phyloP scores from a whole-genome alignment of 2,329 filamentous ascomycete genomes.

The Didymella arachidicola region DNA sequence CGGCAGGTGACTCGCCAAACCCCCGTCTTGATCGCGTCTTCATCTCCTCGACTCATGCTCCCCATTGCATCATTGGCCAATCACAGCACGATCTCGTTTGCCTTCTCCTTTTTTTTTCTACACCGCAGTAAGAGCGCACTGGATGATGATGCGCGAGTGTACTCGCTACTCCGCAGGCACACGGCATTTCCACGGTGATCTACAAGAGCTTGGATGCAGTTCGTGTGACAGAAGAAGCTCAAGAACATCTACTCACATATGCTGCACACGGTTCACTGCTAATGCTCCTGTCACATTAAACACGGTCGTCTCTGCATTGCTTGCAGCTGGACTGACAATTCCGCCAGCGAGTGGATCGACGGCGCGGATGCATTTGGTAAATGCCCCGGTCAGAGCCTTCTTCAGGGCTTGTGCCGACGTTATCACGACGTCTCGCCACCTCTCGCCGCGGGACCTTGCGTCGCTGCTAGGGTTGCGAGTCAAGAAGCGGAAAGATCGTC shows the following conservation, averaged over 20 bases:
- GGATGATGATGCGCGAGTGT: background rate
- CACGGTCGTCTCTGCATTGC: slow-evolving; percentile 3
- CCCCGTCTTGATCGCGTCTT: slow-evolving; percentile 39
- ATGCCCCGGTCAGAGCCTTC: slow-evolving; percentile 17
- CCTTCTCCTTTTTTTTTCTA: slow-evolving; percentile 27
- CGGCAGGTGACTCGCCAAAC: slow-evolving; percentile 37
- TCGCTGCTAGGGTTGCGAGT: slow-evolving; percentile 12
- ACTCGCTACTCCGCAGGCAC: slow-evolving; percentile 6
- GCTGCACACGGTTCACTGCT: background rate
- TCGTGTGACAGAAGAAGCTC: slow-evolving; percentile 1
- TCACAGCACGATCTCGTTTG: slow-evolving; percentile 21
- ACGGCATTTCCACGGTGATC: slow-evolving; percentile 12
- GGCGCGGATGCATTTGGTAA: slow-evolving; percentile 6
- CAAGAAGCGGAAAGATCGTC: slow-evolving; percentile 17
- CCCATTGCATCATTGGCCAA: slow-evolving; percentile 26
- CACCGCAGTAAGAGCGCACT: slow-evolving; percentile 3
- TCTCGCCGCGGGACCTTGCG: slow-evolving; percentile 15
- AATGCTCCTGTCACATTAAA: background rate
- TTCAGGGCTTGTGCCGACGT: slow-evolving; percentile 15
- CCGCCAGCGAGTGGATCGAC: slow-evolving; percentile 17
- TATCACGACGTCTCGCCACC: slow-evolving; percentile 20
- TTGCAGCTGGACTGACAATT: slow-evolving; percentile 7
- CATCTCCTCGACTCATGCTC: slow-evolving; percentile 48
- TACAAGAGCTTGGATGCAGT: slow-evolving; percentile 22
- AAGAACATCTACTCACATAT: background rate